phyloP scores from a whole-genome alignment of 2,329 filamentous ascomycete species.

The Cytospora leucostoma region DNA sequence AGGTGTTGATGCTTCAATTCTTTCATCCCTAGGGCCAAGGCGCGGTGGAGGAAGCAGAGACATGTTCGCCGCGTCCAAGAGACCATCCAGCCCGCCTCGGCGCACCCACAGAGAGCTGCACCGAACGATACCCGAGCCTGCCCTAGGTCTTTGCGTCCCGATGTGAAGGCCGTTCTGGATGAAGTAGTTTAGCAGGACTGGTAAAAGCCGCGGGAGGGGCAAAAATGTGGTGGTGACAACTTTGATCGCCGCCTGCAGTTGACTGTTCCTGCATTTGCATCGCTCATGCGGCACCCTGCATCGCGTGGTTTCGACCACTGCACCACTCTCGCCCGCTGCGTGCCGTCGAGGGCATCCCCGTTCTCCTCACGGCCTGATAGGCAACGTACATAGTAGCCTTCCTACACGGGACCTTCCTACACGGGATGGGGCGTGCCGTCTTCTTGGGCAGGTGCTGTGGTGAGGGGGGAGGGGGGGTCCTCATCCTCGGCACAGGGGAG shows the following conservation, averaged over 20 bases:
- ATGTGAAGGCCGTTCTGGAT: neutral
- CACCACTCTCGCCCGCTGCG: neutral
- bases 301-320: neutral
- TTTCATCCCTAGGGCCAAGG: too few species aligned
- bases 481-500: neutral
- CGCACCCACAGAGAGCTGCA: neutral
- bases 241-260: constrained; percentile 1
- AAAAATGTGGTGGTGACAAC: neutral
- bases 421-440: neutral
- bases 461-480: neutral
- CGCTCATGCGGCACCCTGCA: constrained; percentile 3
- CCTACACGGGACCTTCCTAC: neutral
- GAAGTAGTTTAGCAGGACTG: neutral
- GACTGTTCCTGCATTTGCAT: constrained; percentile 11
- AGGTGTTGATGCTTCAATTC: too few species aligned
- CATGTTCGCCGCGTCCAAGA: too few species aligned
- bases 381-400: neutral
- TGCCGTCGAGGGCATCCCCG: neutral
- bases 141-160: neutral
- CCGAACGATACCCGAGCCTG: neutral
- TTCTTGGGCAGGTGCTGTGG: neutral
- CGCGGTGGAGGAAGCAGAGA: too few species aligned
- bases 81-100: neutral
- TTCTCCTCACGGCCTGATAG: neutral
- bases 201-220: neutral